These are phyloP conservation scores for Diaporthe sp. DNA, from an alignment of 2,329 filamentous ascomycete species.

Conservation along the genomic window DNA sequence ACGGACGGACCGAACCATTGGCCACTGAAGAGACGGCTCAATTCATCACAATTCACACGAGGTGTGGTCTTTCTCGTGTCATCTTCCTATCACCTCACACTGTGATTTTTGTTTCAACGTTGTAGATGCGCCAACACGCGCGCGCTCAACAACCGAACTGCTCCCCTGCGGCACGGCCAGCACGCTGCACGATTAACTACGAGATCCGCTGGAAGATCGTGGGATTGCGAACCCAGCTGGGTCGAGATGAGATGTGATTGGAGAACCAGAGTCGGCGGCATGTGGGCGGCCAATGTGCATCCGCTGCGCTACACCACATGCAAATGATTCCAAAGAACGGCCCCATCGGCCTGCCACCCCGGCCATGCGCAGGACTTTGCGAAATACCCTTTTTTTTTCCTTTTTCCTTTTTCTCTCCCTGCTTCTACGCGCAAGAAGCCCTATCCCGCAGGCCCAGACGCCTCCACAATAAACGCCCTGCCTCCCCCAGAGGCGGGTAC, in stretches of 20 bases:
- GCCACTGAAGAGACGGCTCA: not conserved
- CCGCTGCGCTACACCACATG: constrained; percentile 12
- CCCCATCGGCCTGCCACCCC: constrained; percentile 3
- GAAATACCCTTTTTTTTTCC: not conserved
- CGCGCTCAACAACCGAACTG: not conserved
- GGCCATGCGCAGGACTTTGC: constrained; percentile 38
- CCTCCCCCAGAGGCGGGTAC: not conserved
- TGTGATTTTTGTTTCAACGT: too few species aligned
- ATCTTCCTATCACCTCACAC: not conserved
- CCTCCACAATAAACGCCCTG: not conserved
- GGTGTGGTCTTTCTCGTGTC: not conserved
- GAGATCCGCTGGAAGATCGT: constrained; percentile 25
- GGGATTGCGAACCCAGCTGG: not conserved
- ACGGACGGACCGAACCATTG: not conserved
- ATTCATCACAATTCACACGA: not conserved
- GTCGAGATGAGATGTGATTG: not conserved
- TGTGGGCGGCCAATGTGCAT: constrained; percentile 4
- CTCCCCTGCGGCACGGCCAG: not conserved
- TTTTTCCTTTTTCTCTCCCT: not conserved
- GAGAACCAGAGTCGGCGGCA: not conserved
- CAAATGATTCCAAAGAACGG: constrained; percentile 37
- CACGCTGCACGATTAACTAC: constrained; percentile 30
- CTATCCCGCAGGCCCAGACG: constrained; percentile 1
- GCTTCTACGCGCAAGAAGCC: too few species aligned
- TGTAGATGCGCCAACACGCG: not conserved